Percentiles rank a stretch among this genome's conserved stretches.
These are phyloP conservation scores for Blastobotrys petasosporus DNA, from an alignment of 1,139 yeast species.

Conservation along the genomic window DNA sequence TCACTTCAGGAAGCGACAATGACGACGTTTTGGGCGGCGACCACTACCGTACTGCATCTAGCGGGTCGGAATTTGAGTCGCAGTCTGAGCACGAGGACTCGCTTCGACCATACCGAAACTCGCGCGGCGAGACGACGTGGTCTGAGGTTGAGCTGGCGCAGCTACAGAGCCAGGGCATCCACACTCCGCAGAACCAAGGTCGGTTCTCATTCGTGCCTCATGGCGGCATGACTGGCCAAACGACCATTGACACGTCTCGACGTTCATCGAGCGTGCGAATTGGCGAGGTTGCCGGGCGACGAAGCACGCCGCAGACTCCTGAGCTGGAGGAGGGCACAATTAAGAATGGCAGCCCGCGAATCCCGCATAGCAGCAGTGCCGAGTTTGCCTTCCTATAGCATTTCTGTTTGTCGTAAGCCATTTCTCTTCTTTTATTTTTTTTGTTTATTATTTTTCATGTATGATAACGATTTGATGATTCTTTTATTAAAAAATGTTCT, in stretches of 20 bases:
- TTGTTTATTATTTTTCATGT: neutral
- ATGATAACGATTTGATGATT: neutral
- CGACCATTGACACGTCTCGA: constrained; percentile 4
- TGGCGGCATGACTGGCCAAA: constrained; percentile 7
- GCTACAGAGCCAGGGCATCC: constrained; percentile 7
- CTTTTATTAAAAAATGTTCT: neutral
- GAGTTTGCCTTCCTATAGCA: constrained; percentile 24
- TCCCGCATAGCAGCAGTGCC: constrained; percentile 19
- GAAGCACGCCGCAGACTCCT: constrained; percentile 7
- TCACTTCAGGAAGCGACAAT: constrained; percentile 10
- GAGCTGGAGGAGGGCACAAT: neutral
- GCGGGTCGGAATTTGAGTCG: constrained; percentile 10
- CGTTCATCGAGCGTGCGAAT: constrained; percentile 1
- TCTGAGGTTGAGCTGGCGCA: constrained; percentile 19
- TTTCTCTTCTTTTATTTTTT: neutral
- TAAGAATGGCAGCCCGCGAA: constrained; percentile 1
- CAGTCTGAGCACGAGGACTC: constrained; percentile 19
- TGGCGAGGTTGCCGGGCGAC: constrained; percentile 10
- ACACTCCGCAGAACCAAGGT: constrained; percentile 7
- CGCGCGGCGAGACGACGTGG: constrained; percentile 33
- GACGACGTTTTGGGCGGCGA: constrained; percentile 5
- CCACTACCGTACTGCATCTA: constrained; percentile 14
- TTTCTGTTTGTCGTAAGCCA: too few relatives aligned
- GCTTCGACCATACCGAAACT: constrained; percentile 32
- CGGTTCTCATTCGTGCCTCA: constrained; percentile 9